Evolutionary conservation across 345 rosid species (phyloP).

Genomic region (Turritis glabra): DNA sequence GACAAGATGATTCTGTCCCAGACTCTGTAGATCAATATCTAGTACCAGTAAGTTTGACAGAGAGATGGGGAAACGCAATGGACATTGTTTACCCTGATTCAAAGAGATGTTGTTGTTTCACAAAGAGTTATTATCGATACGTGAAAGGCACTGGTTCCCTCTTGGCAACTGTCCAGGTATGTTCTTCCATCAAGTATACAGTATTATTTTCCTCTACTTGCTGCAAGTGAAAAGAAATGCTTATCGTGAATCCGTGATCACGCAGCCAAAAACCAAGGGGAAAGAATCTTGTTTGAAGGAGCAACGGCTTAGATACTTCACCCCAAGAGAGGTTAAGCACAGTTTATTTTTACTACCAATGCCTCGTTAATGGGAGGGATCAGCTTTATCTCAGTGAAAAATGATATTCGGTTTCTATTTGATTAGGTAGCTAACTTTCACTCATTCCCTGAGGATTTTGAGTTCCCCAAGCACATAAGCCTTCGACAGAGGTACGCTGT

Average conservation of each 20-base stretch:
- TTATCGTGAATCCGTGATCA: constrained; percentile 20
- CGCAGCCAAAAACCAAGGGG: constrained; percentile 65
- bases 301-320: constrained; percentile 84
- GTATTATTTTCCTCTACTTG: not conserved
- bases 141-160: constrained; percentile 96
- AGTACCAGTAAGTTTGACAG: constrained; percentile 74
- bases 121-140: constrained; percentile 89
- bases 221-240: not conserved
- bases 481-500: constrained; percentile 70
- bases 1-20: constrained; percentile 32
- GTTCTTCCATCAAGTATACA: not conserved
- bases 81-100: constrained; percentile 92
- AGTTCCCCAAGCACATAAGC: constrained; percentile 65
- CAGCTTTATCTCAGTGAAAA: not conserved
- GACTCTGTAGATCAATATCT: constrained; percentile 48
- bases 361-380: not conserved
- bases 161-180: constrained; percentile 79
- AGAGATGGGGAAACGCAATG: constrained; percentile 97
- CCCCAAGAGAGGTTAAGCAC: constrained; percentile 75
- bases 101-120: constrained; percentile 90
- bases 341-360: not conserved
- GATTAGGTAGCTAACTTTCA: constrained; percentile 87
- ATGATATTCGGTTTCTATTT: constrained; percentile 2
- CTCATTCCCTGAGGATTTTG: constrained; percentile 82
- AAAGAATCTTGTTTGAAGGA: constrained; percentile 63